Percentiles rank a stretch among this genome's conserved stretches.
These are phyloP conservation scores for Scheffersomyces parashehatae DNA, from an alignment of 1,139 yeast genomes.

Conservation along the genomic window DNA sequence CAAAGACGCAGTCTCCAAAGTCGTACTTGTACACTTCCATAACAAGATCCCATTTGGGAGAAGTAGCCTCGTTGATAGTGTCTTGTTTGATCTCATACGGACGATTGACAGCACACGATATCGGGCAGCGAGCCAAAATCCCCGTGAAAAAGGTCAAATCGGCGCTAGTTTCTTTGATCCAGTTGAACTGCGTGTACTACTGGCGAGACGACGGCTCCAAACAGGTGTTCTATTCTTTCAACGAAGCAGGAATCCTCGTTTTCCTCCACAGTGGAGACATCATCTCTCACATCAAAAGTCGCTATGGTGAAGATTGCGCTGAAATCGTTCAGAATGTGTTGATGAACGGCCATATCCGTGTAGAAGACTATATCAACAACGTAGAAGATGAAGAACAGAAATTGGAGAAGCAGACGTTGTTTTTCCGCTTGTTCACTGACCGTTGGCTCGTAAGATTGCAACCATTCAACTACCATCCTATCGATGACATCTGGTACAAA, in stretches of 20 bases:
- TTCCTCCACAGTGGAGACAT: constrained; percentile 80
- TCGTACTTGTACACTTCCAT: constrained; percentile 57
- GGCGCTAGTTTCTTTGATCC: constrained; percentile 64
- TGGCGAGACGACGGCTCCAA: constrained; percentile 46
- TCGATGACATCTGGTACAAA: constrained; percentile 57
- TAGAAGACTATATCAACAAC: constrained; percentile 56
- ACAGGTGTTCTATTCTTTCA: constrained; percentile 55
- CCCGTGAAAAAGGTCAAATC: constrained; percentile 50
- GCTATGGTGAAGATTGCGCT: constrained; percentile 52
- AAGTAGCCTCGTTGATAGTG: constrained; percentile 57
- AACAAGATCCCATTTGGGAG: constrained; percentile 61
- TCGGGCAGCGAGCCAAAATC: constrained; percentile 42
- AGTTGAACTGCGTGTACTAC: constrained; percentile 60
- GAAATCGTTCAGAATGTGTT: constrained; percentile 72
- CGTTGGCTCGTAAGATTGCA: constrained; percentile 53
- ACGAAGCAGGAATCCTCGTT: constrained; percentile 63
- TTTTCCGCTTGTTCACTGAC: constrained; percentile 50
- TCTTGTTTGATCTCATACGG: constrained; percentile 62
- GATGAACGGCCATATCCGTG: constrained; percentile 64
- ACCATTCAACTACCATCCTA: constrained; percentile 50
- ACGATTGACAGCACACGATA: constrained; percentile 51
- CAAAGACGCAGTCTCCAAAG: constrained; percentile 60
- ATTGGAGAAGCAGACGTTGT: constrained; percentile 32
- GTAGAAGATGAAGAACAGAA: constrained; percentile 26
- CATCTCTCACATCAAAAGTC: constrained; percentile 48